phyloP scores from a whole-genome alignment of 345 rosid species.

The Hibiscus tridactylites region DNA sequence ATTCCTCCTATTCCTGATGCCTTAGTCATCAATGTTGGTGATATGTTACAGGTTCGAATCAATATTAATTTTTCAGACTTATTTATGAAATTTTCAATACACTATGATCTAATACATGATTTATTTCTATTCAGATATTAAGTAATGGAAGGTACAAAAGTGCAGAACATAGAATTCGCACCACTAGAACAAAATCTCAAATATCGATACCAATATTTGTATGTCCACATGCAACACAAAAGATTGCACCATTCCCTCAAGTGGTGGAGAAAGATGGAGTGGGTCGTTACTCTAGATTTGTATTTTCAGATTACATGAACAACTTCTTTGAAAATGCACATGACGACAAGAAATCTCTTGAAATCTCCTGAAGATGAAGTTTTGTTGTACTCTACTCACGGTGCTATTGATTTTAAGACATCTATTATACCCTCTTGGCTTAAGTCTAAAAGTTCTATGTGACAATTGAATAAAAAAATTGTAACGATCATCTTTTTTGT shows the following conservation, averaged over 20 bases:
- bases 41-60: constrained; percentile 12
- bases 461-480: too few species aligned
- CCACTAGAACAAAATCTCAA: constrained; percentile 39
- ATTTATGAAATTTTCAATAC: too few species aligned
- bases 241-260: constrained; percentile 40
- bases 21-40: constrained; percentile 38
- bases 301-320: constrained; percentile 43
- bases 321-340: constrained; percentile 47
- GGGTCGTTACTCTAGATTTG: constrained; percentile 33
- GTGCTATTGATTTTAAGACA: too few species aligned
- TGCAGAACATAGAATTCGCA: constrained; percentile 49
- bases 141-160: constrained; percentile 63
- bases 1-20: constrained; percentile 27
- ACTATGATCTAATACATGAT: too few species aligned
- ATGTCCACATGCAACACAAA: constrained; percentile 33
- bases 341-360: constrained; percentile 53
- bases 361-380: background rate
- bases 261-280: constrained; percentile 37
- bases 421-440: too few species aligned
- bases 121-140: constrained; percentile 23
- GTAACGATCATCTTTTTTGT: too few species aligned
- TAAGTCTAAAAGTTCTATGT: too few species aligned
- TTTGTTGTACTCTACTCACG: too few species aligned
- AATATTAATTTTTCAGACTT: too few species aligned
- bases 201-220: constrained; percentile 54